Conservation (phyloP, 2,329 filamentous ascomycete genomes). For the Monosporascus sp. region DNA sequence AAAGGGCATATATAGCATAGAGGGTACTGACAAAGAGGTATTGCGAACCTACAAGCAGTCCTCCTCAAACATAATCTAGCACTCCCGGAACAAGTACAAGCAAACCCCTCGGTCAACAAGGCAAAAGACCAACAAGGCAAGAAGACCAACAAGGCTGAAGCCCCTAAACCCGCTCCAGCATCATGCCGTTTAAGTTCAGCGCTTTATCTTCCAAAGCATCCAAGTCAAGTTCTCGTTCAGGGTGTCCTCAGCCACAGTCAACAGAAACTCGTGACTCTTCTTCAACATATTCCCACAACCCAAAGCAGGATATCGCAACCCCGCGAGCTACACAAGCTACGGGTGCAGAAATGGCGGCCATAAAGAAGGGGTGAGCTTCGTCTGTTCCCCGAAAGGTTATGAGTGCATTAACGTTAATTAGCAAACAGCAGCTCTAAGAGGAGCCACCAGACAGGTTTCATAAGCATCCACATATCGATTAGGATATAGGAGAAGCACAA, state of each 20-base stretch:
- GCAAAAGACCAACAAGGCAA: neutral
- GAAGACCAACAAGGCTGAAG: neutral
- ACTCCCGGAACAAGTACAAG: neutral
- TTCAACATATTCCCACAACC: neutral
- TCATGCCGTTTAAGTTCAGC: neutral
- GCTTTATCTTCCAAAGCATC: neutral
- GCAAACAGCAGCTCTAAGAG: neutral
- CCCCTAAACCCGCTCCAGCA: neutral
- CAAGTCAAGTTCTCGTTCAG: neutral
- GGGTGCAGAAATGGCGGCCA: neutral
- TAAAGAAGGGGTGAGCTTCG: neutral
- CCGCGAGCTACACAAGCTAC: neutral
- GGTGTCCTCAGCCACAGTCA: neutral
- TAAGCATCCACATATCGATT: no score
- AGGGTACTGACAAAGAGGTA: neutral
- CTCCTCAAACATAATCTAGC: neutral
- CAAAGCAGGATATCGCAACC: neutral
- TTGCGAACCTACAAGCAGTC: neutral
- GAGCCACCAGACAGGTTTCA: neutral
- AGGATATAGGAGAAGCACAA: no score
- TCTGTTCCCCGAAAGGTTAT: neutral
- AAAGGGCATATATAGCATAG: neutral
- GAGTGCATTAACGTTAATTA: neutral
- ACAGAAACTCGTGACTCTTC: neutral
- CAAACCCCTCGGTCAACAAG: neutral